phyloP scores from a whole-genome alignment of 1,284 basidiomycete genomes.

The Pterula multifida region DNA sequence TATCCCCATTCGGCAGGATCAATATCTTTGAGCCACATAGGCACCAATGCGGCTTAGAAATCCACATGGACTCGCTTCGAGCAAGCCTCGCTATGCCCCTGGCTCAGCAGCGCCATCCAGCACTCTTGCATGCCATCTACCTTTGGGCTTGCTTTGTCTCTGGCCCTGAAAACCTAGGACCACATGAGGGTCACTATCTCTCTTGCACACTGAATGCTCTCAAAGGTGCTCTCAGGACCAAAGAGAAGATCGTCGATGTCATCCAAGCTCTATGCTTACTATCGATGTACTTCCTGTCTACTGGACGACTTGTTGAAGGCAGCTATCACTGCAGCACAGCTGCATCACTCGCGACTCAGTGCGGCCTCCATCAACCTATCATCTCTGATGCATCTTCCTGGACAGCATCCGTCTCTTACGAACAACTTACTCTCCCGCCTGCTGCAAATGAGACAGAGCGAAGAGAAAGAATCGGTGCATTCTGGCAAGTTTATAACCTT shows the following conservation, averaged over 20 bases:
- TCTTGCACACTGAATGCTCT: constrained; percentile 44
- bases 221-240: constrained; percentile 42
- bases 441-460: constrained; percentile 41
- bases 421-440: constrained; percentile 38
- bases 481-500: constrained; percentile 61
- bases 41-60: constrained; percentile 57
- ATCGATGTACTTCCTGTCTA: constrained; percentile 61
- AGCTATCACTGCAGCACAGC: constrained; percentile 62
- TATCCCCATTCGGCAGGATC: constrained; percentile 28
- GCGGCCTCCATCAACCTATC: constrained; percentile 45
- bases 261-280: constrained; percentile 64
- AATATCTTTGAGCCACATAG: constrained; percentile 68
- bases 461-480: constrained; percentile 52
- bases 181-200: constrained; percentile 60
- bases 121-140: constrained; percentile 65
- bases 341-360: constrained; percentile 53
- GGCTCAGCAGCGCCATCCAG: constrained; percentile 55
- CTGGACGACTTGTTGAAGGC: constrained; percentile 60
- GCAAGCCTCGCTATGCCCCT: constrained; percentile 39
- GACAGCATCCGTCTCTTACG: constrained; percentile 21
- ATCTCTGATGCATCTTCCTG: constrained; percentile 22
- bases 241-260: constrained; percentile 47
- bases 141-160: constrained; percentile 73
- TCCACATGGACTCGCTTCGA: constrained; percentile 51
- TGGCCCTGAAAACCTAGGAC: constrained; percentile 49